A percentile compares a stretch with the other conserved stretches of the same genome.
phyloP scores from a whole-genome alignment of 257 asterid genomes.

The Hygrophila difformis region DNA sequence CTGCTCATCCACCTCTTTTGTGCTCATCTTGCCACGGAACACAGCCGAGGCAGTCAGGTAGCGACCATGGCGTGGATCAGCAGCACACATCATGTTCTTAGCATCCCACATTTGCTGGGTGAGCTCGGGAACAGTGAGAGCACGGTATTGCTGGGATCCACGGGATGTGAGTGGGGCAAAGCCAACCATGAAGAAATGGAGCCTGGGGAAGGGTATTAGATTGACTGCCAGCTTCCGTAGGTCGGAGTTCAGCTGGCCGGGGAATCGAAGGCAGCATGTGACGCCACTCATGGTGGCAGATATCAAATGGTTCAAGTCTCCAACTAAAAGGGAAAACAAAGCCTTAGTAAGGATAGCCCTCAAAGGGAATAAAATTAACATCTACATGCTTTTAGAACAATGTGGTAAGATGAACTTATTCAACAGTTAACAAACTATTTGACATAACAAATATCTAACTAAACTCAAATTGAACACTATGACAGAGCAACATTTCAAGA shows the following conservation, averaged over 20 bases:
- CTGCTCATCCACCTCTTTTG: constrained; percentile 41
- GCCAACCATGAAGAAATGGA: constrained; percentile 48
- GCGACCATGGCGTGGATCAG: constrained; percentile 41
- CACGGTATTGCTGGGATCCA: constrained; percentile 44
- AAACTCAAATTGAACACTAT: too few relatives aligned
- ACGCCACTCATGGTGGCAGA: constrained; percentile 52
- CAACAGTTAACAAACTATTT: too few relatives aligned
- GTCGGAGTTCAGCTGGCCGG: constrained; percentile 43
- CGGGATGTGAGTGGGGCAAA: constrained; percentile 50
- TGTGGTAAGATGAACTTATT: too few relatives aligned
- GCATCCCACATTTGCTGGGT: constrained; percentile 53
- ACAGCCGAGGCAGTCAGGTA: constrained; percentile 45
- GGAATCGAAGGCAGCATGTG: constrained; percentile 53
- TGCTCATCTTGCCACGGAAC: constrained; percentile 50
- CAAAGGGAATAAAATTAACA: too few relatives aligned
- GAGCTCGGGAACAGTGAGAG: constrained; percentile 42
- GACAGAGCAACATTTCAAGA: too few relatives aligned
- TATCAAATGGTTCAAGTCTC: constrained; percentile 44
- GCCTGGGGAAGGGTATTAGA: constrained; percentile 39
- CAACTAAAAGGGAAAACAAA: constrained; percentile 11
- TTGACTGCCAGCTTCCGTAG: constrained; percentile 40
- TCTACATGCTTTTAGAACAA: too few relatives aligned
- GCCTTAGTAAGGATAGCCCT: too few relatives aligned
- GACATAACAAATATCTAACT: too few relatives aligned
- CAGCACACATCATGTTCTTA: constrained; percentile 49